Evolutionary conservation across 345 rosid genomes (phyloP).

Genomic region (Boechera stricta): DNA sequence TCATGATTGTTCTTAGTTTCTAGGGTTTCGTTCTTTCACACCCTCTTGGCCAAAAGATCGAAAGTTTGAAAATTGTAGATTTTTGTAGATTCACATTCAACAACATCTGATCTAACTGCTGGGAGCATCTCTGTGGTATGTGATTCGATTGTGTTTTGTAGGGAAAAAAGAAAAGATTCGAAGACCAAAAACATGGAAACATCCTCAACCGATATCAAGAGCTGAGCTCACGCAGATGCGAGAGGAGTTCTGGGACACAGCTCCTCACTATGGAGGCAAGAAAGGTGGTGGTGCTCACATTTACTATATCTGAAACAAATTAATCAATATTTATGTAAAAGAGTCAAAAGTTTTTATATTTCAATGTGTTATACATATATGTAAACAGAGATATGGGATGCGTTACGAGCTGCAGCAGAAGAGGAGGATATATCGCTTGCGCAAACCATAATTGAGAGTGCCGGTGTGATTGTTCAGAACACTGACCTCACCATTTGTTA

Average conservation of each 20-base stretch:
- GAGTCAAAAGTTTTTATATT: background rate
- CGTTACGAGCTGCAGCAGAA: slow-evolving; percentile 83
- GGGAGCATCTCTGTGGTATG: slow-evolving; percentile 11
- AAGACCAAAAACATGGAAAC: slow-evolving; percentile 89
- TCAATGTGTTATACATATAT: background rate
- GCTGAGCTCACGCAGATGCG: slow-evolving; percentile 78
- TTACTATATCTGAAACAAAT: background rate
- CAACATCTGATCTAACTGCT: background rate
- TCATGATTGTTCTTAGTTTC: slow-evolving; percentile 2
- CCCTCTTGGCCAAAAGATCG: background rate
- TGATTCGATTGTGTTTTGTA: slow-evolving; percentile 37
- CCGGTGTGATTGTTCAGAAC: slow-evolving; percentile 75
- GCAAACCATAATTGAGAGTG: slow-evolving; percentile 79
- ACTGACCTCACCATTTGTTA: slow-evolving; percentile 80
- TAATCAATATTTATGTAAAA: background rate
- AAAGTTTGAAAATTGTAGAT: background rate
- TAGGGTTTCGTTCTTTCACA: background rate
- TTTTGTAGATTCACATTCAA: background rate
- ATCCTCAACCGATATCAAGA: slow-evolving; percentile 81
- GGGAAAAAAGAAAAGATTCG: slow-evolving; percentile 68
- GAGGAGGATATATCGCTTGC: slow-evolving; percentile 66
- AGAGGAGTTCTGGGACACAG: slow-evolving; percentile 96
- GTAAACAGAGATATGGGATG: slow-evolving; percentile 83
- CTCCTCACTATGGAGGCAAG: slow-evolving; percentile 94
- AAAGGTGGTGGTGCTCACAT: slow-evolving; percentile 42